Conservation (phyloP, 805 yeast species). For the Nematodospora valgi region DNA sequence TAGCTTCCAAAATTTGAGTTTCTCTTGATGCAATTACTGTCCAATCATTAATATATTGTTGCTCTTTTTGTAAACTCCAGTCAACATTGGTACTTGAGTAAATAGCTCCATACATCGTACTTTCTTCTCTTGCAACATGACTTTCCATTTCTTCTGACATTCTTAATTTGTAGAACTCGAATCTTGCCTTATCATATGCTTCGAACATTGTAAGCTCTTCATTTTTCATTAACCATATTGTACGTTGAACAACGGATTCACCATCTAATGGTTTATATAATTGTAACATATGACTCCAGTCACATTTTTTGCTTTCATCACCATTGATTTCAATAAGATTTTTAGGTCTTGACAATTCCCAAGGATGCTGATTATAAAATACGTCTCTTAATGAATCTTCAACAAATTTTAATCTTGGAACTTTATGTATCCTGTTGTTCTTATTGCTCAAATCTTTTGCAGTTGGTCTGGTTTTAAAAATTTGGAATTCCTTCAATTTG, state of each 20-base stretch:
- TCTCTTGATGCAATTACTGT: conserved; percentile 29
- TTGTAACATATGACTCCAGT: conserved; percentile 83
- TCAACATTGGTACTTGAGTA: conserved; percentile 61
- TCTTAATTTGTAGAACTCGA: conserved; percentile 83
- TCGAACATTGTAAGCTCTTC: conserved; percentile 39
- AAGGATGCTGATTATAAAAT: conserved; percentile 92
- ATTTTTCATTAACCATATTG: conserved; percentile 31
- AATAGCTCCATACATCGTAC: conserved; percentile 79
- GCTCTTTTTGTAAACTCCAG: conserved; percentile 69
- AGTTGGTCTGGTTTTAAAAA: conserved; percentile 47
- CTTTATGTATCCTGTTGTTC: conserved; percentile 40
- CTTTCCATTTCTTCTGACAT: conserved; percentile 78
- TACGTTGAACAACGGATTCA: conserved; percentile 54
- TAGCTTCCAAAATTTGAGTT: conserved; percentile 55
- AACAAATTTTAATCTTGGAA: conserved; percentile 53
- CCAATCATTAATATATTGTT: conserved; percentile 70
- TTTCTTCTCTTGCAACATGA: conserved; percentile 76
- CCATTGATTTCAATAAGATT: conserved; percentile 74
- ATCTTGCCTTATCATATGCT: conserved; percentile 83
- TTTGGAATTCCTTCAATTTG: too few species aligned
- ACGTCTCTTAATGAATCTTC: conserved; percentile 82
- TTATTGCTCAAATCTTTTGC: conserved; percentile 33
- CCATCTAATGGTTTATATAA: conserved; percentile 77
- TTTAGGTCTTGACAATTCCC: conserved; percentile 95
- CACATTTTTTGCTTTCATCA: conserved; percentile 47